Evolutionary conservation across 768 basidiomycete species (phyloP), one percentile per base, ranked within the genome.

Genomic region (Pisolithus orientalis): DNA sequence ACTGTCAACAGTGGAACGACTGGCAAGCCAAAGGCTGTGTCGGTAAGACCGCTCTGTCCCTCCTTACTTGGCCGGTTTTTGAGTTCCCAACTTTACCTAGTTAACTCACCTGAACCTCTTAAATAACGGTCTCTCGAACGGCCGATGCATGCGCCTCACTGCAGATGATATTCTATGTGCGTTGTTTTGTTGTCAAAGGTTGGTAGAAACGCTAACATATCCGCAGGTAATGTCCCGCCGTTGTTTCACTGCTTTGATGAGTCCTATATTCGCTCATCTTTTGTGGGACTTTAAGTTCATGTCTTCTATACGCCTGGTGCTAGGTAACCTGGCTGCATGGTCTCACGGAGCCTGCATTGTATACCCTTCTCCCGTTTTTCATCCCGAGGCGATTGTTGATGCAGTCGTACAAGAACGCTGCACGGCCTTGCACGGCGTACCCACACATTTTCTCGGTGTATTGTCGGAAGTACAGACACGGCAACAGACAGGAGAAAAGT

Each of bases 171-270:
- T 87, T 24, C 67, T 91, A 4, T 90, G 90, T 88, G 56, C 28
- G 81, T 68, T 45, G 16, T 17, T 14, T 42, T 16, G 25, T 11
- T 39, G 11, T 14, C 21, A 11, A 21, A 27, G 16, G 4, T 24
- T 7, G 10, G 4, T 24, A 6, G 10, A 24, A 44, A 9, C 5
- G 37, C 54, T 39, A 49, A 62, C 9, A 49, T 37, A 13, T 40
- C 39, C 42, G 17, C 44, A 90, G 87, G 87, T 75, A 91, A 92
- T 56, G 83, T 83, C 1, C 90, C 90, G 2, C 90, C 90, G 0
- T 68, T 91, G 1, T 93, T 91, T 64, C 90, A 93, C 64, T 92
- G 90, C 63, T 91, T 91, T 79, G 90, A 90, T 88, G 70, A 85
- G 87, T 87, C 32, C 39, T 6, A 38, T 37, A 31, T 28, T 27